Evolutionary conservation across 345 rosid species (phyloP).

Genomic region (Pistacia integerrima): DNA sequence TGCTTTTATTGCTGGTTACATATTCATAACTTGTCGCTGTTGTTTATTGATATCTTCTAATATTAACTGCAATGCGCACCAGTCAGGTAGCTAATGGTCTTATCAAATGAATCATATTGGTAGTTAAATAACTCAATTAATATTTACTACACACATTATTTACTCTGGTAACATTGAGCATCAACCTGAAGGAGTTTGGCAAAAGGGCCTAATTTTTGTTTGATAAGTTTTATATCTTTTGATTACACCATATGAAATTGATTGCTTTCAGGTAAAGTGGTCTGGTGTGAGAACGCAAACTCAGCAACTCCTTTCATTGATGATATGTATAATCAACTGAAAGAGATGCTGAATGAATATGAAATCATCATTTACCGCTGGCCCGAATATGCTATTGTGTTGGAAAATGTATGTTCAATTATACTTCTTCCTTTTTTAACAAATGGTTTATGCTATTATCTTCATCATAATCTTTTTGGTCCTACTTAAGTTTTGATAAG

Average conservation of each 20-base stretch:
- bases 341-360: constrained; percentile 65
- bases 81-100: background rate
- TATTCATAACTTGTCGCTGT: background rate
- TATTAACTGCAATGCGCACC: background rate
- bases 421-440: background rate
- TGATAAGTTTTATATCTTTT: background rate
- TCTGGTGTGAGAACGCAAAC: constrained; percentile 66
- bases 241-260: constrained; percentile 17
- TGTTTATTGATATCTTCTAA: background rate
- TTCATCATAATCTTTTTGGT: background rate
- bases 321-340: constrained; percentile 80
- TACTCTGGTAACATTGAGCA: background rate
- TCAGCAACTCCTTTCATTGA: constrained; percentile 90
- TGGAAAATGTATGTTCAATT: constrained; percentile 70
- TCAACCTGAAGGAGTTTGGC: background rate
- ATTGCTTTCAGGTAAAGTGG: constrained; percentile 71
- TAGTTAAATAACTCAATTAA: background rate
- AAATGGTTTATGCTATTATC: background rate
- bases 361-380: constrained; percentile 81
- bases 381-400: constrained; percentile 79
- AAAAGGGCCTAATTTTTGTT: background rate
- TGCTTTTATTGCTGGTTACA: background rate
- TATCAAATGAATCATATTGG: background rate
- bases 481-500: background rate
- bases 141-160: background rate